Evolutionary conservation across 108 stramenopile genomes (phyloP).

Genomic region (Bacterosira constricta): DNA sequence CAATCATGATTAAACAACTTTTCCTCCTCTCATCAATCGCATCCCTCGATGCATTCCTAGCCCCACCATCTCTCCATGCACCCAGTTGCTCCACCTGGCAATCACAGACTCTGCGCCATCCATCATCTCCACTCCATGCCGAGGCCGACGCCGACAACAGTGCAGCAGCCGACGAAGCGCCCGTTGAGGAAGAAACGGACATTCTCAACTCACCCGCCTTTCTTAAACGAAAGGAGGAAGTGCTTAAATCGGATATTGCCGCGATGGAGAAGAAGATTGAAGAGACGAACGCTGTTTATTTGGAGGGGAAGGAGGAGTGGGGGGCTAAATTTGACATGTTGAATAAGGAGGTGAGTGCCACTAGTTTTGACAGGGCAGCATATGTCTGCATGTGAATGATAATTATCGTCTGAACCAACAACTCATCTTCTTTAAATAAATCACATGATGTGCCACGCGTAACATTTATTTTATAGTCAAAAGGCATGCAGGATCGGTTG

Average conservation of each 20-base stretch:
- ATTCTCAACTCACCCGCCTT: slow-evolving; percentile 89
- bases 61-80: too few relatives aligned
- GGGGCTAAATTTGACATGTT: slow-evolving; percentile 68
- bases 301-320: slow-evolving; percentile 83
- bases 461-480: slow-evolving; percentile 7
- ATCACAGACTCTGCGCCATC: too few relatives aligned
- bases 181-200: slow-evolving; percentile 39
- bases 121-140: too few relatives aligned
- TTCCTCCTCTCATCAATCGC: too few relatives aligned
- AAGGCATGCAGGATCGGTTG: slow-evolving; percentile 71
- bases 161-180: too few relatives aligned
- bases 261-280: slow-evolving; percentile 60
- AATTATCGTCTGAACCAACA: neutral
- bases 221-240: slow-evolving; percentile 80
- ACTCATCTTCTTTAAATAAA: neutral
- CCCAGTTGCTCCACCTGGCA: too few relatives aligned
- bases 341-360: slow-evolving; percentile 60
- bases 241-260: slow-evolving; percentile 70
- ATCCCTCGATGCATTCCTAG: too few relatives aligned
- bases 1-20: too few relatives aligned
- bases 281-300: slow-evolving; percentile 56
- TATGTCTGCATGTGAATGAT: too few relatives aligned
- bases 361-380: neutral
- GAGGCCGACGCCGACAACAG: too few relatives aligned
- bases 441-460: neutral